Base-by-base conservation (phyloP, 108 stramenopile genomes). In the Tribonema minus region DNA sequence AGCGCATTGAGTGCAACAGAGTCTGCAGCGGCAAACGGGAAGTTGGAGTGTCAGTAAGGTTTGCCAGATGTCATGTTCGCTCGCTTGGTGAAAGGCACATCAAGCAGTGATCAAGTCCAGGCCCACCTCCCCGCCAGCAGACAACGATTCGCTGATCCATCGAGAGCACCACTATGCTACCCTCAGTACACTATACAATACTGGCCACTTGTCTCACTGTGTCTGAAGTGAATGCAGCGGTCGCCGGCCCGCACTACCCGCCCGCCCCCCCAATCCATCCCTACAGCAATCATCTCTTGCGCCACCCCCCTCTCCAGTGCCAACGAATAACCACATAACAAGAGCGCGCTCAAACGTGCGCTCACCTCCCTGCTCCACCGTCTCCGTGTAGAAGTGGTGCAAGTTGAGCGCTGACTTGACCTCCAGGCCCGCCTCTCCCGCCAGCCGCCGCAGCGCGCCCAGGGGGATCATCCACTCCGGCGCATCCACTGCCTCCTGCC, bases 391-490 rank as follows among this genome's bases (percentile, higher is more conserved):
- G 59, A 67, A 67, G 20, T 82, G 70, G 40, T 82, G 81, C 40
- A 82, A 82, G 39, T 82, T 82, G 6, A 72, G 71, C 36, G 81
- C 81, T 41, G 58, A 41, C 37, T 72, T 70, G 38, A 82, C 23
- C 28, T 74, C 64, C 25, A 82, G 66, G 1, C 72, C 72, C 37
- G 61, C 65, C 36, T 82, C 72, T n/a, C 30, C 37, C 2, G 81
- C 77, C 27, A 59, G 65, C 25, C 60, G 58, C 68, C 66, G 61
- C 36, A 82, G 23, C 6, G 58, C 72, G 6, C 61, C 65, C 27
- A 82, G 28, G 6, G 81, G 81, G 0, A 82, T 36, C 81, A 82
- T 82, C 81, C 81, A 82, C 27, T 82, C 81, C 4, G 81, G 81
- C 40, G 72, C 71, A 34, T 82, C 81, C 59, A 65, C 81, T 34